A percentile compares a stretch with the other conserved stretches of the same genome.
These are phyloP conservation scores for Ganoderma boninense DNA, from an alignment of 1,284 basidiomycete species.

Conservation along the genomic window DNA sequence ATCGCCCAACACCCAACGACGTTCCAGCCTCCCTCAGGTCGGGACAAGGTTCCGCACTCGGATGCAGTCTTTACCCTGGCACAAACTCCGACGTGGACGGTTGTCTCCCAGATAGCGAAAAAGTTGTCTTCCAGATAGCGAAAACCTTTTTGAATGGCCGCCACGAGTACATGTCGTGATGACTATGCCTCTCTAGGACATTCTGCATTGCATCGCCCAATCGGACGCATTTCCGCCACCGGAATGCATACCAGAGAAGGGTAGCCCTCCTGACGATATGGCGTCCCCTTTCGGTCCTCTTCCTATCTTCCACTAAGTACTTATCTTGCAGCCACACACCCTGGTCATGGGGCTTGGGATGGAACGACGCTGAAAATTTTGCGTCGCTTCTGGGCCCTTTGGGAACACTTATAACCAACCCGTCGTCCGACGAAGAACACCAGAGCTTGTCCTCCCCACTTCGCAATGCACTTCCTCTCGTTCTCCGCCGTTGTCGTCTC, in stretches of 20 bases:
- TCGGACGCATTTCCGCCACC: constrained; percentile 3
- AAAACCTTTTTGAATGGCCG: not conserved
- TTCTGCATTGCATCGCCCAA: constrained; percentile 1
- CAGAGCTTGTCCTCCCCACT: constrained; percentile 6
- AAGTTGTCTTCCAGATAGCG: not conserved
- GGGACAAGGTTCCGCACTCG: constrained; percentile 6
- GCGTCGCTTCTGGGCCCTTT: not conserved
- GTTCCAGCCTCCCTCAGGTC: not conserved
- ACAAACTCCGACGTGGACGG: not conserved
- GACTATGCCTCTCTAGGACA: constrained; percentile 19
- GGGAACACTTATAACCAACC: constrained; percentile 13
- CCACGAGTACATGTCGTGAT: constrained; percentile 9
- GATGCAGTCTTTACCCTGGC: not conserved
- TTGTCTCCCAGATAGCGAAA: constrained; percentile 3
- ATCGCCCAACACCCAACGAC: not conserved
- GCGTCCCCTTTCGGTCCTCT: too few relatives aligned
- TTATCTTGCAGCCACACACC: not conserved
- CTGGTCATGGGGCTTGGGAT: constrained; percentile 28
- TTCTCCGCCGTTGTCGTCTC: constrained; percentile 23
- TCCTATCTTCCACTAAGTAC: too few relatives aligned
- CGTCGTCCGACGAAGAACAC: not conserved
- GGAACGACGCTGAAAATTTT: constrained; percentile 18
- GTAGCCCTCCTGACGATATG: too few relatives aligned
- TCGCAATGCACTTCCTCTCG: constrained; percentile 32
- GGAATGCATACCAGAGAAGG: too few relatives aligned